Evolutionary conservation across 176 grass and related monocot species (phyloP).

Genomic region (Oryza nivara): DNA sequence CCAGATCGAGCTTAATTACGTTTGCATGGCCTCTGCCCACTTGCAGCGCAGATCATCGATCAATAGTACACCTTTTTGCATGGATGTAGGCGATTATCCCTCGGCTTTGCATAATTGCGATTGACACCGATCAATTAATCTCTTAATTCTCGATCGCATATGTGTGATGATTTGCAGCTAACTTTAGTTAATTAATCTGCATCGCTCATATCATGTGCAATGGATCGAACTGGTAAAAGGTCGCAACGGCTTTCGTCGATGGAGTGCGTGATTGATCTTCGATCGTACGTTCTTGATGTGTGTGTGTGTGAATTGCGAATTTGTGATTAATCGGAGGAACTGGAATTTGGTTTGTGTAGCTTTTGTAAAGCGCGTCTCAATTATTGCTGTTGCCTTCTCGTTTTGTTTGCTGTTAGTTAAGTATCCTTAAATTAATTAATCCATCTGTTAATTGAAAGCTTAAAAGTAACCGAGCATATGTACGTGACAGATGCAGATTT

Average conservation of each 20-base stretch:
- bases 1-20: background rate
- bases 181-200: background rate
- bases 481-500: background rate
- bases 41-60: background rate
- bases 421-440: background rate
- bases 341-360: background rate
- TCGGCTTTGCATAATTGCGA: background rate
- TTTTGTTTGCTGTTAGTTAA: background rate
- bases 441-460: background rate
- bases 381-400: background rate
- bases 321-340: background rate
- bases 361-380: slow-evolving; percentile 21
- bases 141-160: background rate
- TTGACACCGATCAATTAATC: background rate
- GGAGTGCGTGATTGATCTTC: background rate
- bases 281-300: background rate
- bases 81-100: background rate
- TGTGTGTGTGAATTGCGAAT: too few relatives aligned
- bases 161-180: background rate
- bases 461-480: background rate
- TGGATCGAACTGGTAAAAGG: background rate
- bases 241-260: background rate
- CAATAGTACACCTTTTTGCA: background rate
- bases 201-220: background rate
- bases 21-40: background rate